Evolutionary conservation across 2,329 filamentous ascomycete genomes (phyloP).

Genomic region (Mycocentrospora acerina): DNA sequence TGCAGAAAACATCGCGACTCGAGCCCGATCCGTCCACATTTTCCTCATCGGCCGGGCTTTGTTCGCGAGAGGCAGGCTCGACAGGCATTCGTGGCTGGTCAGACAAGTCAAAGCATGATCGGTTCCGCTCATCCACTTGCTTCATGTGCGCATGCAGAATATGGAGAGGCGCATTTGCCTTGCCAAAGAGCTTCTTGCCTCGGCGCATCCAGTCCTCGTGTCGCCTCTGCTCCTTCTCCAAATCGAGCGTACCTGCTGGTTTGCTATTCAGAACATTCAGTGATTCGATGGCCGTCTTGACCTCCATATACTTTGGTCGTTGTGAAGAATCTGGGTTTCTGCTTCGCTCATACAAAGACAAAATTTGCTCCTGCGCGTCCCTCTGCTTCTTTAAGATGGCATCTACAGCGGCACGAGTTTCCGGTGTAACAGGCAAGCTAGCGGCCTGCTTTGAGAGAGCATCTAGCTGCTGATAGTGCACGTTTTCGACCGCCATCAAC

Average conservation of each 20-base stretch:
- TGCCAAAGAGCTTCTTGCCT: constrained; percentile 96
- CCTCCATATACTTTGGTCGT: constrained; percentile 83
- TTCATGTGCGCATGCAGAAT: constrained; percentile 95
- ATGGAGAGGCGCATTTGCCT: constrained; percentile 94
- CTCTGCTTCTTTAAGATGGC: constrained; percentile 94
- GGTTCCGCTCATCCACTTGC: constrained; percentile 85
- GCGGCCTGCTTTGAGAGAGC: constrained; percentile 83
- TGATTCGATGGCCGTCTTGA: constrained; percentile 85
- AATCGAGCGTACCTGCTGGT: constrained; percentile 83
- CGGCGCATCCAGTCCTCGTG: constrained; percentile 99
- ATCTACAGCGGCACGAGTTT: constrained; percentile 81
- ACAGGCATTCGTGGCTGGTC: constrained; percentile 89
- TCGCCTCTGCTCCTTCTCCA: constrained; percentile 90
- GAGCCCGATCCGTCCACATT: constrained; percentile 49
- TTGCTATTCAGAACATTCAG: constrained; percentile 90
- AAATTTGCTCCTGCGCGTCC: constrained; percentile 86
- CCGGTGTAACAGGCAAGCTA: constrained; percentile 75
- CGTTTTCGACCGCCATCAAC: constrained; percentile 83
- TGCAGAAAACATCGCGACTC: constrained; percentile 86
- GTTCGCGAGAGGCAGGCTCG: constrained; percentile 86
- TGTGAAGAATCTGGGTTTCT: constrained; percentile 73
- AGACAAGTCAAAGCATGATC: constrained; percentile 85
- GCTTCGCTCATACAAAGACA: constrained; percentile 76
- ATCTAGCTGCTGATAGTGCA: constrained; percentile 94
- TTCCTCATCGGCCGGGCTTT: constrained; percentile 58